Evolutionary conservation across 2,329 filamentous ascomycete genomes (phyloP).

Genomic region (Catunica adiposa): DNA sequence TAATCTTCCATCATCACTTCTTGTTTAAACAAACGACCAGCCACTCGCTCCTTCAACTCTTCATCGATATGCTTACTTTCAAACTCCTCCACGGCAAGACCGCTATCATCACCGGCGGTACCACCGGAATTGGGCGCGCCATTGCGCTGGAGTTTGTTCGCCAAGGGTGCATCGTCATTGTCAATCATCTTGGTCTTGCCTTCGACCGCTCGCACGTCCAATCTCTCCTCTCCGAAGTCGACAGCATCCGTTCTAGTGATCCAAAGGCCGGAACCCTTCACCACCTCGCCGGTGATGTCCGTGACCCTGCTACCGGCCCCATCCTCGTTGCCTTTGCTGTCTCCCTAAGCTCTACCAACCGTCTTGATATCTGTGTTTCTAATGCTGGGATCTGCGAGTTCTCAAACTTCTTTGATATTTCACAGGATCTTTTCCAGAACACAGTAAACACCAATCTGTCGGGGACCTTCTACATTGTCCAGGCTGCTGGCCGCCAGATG

Average conservation of each 20-base stretch:
- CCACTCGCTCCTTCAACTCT: background rate
- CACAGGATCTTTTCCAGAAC: conserved; percentile 49
- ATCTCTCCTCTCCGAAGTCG: conserved; percentile 36
- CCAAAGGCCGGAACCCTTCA: conserved; percentile 29
- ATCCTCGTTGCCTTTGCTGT: conserved; percentile 52
- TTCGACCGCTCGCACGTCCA: conserved; percentile 35
- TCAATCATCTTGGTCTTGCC: conserved; percentile 58
- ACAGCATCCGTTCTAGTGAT: conserved; percentile 26
- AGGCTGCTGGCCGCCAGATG: conserved; percentile 77
- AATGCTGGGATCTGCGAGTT: conserved; percentile 86
- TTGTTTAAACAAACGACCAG: too few relatives aligned
- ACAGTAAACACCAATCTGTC: conserved; percentile 70
- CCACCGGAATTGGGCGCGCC: conserved; percentile 73
- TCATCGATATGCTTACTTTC: conserved; percentile 14
- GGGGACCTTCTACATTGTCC: conserved; percentile 75
- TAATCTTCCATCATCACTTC: background rate
- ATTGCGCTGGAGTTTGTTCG: conserved; percentile 64
- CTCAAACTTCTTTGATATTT: conserved; percentile 64
- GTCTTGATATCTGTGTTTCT: conserved; percentile 64
- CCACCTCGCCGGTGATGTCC: conserved; percentile 61
- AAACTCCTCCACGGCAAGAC: conserved; percentile 56
- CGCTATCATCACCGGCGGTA: conserved; percentile 73
- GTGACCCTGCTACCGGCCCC: conserved; percentile 52
- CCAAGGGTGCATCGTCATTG: conserved; percentile 61
- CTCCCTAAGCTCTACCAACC: conserved; percentile 34